Percentiles rank a stretch among this genome's conserved stretches.
Conservation (phyloP, 148 eudicot genomes). For the Persicaria maculosa region DNA sequence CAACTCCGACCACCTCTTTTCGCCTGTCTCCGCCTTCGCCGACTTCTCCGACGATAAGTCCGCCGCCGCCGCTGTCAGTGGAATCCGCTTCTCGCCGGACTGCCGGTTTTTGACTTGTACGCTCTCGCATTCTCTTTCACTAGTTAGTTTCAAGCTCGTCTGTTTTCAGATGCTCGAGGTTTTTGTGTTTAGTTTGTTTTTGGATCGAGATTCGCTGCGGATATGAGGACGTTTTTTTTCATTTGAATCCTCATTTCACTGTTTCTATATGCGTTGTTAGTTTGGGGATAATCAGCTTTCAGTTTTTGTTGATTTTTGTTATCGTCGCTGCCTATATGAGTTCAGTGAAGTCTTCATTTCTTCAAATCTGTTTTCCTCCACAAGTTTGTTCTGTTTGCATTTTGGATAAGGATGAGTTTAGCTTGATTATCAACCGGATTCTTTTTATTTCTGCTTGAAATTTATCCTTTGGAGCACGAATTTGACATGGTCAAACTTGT, state of each 20-base stretch:
- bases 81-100: constrained; percentile 23
- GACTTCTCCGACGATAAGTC: constrained; percentile 30
- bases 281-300: neutral
- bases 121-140: neutral
- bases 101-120: constrained; percentile 26
- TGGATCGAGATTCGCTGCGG: neutral
- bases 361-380: neutral
- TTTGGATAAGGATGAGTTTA: neutral
- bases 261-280: neutral
- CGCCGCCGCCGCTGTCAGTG: constrained; percentile 13
- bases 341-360: neutral
- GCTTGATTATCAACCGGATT: neutral
- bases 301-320: too few species aligned
- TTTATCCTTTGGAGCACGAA: neutral
- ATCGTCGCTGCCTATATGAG: neutral
- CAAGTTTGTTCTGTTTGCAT: neutral
- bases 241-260: neutral
- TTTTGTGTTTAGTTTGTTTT: neutral
- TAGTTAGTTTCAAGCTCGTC: neutral
- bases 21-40: constrained; percentile 55
- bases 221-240: neutral
- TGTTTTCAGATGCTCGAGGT: neutral
- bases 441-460: neutral
- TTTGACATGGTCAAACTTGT: neutral
- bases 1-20: constrained; percentile 46